Conservation (phyloP, 768 basidiomycete genomes). For the Mycena vitilis region DNA sequence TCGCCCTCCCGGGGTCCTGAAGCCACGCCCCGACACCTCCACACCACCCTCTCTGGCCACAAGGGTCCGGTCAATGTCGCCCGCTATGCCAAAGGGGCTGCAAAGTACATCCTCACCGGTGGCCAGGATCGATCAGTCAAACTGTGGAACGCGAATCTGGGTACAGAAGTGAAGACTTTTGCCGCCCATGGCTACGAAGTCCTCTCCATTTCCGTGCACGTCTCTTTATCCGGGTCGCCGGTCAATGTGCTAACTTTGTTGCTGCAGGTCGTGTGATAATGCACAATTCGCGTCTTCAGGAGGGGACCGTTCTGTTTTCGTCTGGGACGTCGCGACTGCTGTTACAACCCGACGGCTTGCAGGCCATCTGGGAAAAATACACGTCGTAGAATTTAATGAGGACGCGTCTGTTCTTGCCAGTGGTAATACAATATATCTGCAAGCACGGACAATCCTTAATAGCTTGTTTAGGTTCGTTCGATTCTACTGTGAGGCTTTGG, state of each 20-base stretch:
- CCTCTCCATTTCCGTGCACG: conserved; percentile 89
- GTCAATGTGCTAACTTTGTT: conserved; percentile 44
- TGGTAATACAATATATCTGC: conserved; percentile 60
- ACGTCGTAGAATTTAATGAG: conserved; percentile 89
- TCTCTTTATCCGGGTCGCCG: conserved; percentile 27
- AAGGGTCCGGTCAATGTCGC: conserved; percentile 91
- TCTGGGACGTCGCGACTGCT: conserved; percentile 96
- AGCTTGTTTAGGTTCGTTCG: conserved; percentile 80
- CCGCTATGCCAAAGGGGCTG: conserved; percentile 89
- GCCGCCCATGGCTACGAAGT: conserved; percentile 96
- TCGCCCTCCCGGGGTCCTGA: conserved; percentile 63
- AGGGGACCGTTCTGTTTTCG: conserved; percentile 91
- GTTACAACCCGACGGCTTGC: conserved; percentile 84
- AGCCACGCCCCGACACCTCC: conserved; percentile 68
- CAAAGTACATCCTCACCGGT: conserved; percentile 92
- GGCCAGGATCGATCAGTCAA: conserved; percentile 91
- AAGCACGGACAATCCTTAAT: conserved; percentile 1
- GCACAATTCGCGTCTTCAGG: conserved; percentile 93
- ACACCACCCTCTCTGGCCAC: conserved; percentile 72
- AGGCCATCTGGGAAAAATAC: conserved; percentile 92
- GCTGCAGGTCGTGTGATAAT: conserved; percentile 89
- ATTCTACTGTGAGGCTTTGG: conserved; percentile 92
- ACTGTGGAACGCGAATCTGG: conserved; percentile 90
- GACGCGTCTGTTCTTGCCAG: conserved; percentile 90
- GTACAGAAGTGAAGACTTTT: conserved; percentile 92